These are phyloP conservation scores for Hirschioporus abietinus DNA, from an alignment of 768 basidiomycete species.

Conservation along the genomic window DNA sequence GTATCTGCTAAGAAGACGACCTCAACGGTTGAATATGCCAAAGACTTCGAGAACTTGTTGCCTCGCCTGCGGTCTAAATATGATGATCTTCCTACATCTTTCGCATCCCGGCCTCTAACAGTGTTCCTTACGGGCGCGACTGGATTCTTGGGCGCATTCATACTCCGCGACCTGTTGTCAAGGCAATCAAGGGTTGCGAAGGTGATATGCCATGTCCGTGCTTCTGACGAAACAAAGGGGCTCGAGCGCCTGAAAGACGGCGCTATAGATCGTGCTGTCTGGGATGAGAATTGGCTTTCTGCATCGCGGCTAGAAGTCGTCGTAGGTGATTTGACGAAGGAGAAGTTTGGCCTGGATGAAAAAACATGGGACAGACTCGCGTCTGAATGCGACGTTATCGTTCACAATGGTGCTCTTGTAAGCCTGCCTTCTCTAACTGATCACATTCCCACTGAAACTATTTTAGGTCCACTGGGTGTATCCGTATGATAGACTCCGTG, in stretches of 20 bases:
- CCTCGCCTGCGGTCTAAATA: constrained; percentile 57
- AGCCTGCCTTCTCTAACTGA: constrained; percentile 24
- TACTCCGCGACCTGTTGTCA: constrained; percentile 73
- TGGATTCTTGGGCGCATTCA: constrained; percentile 93
- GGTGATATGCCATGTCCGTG: constrained; percentile 91
- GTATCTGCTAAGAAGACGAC: constrained; percentile 19
- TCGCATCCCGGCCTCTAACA: constrained; percentile 49
- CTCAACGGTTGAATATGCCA: constrained; percentile 57
- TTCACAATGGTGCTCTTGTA: constrained; percentile 98
- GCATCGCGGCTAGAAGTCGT: constrained; percentile 71
- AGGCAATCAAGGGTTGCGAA: constrained; percentile 62
- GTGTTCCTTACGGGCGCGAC: constrained; percentile 97
- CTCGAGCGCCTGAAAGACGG: constrained; percentile 65
- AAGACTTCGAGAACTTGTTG: constrained; percentile 66
- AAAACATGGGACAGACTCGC: constrained; percentile 63
- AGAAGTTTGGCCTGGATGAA: constrained; percentile 65
- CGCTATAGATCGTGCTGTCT: constrained; percentile 75
- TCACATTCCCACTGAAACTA: not conserved
- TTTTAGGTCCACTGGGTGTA: constrained; percentile 96
- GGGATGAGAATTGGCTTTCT: constrained; percentile 80
- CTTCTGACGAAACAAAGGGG: constrained; percentile 54
- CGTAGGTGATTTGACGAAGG: constrained; percentile 74
- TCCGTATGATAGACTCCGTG: constrained; percentile 88
- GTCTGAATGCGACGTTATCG: constrained; percentile 68
- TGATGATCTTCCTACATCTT: constrained; percentile 52